Conservation (phyloP, 2,329 filamentous ascomycete genomes). For the Cordyceps tenuipes region DNA sequence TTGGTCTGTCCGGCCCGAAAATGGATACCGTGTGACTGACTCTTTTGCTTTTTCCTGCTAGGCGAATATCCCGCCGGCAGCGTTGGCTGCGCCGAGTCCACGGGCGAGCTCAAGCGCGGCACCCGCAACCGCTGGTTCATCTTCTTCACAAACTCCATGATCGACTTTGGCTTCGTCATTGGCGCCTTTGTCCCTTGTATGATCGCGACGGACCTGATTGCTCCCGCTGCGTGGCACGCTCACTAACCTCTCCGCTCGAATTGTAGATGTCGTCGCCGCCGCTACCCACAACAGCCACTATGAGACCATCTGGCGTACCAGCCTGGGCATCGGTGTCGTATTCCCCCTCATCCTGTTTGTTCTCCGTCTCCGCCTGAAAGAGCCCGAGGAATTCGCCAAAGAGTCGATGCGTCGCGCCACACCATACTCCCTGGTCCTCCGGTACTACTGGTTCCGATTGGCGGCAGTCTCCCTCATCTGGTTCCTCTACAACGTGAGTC, state of each 20-base stretch:
- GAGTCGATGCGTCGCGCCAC: constrained; percentile 58
- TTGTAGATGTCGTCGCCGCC: constrained; percentile 41
- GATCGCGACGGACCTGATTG: constrained; percentile 2
- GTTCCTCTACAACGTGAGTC: constrained; percentile 80
- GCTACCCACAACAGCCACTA: constrained; percentile 53
- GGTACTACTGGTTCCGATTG: constrained; percentile 69
- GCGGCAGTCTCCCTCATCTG: constrained; percentile 64
- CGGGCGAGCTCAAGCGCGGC: constrained; percentile 70
- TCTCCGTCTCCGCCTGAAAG: constrained; percentile 63
- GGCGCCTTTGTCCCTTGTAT: constrained; percentile 64
- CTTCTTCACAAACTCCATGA: constrained; percentile 81
- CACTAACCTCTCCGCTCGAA: background rate
- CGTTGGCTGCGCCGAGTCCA: constrained; percentile 77
- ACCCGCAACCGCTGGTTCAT: constrained; percentile 88
- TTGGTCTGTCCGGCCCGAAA: background rate
- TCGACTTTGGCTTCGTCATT: constrained; percentile 75
- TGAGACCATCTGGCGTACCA: constrained; percentile 72
- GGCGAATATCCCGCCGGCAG: constrained; percentile 75
- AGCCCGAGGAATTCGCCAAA: constrained; percentile 68
- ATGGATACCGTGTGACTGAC: background rate
- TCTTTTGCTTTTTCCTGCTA: constrained; percentile 14
- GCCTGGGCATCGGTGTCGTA: constrained; percentile 69
- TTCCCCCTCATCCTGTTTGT: constrained; percentile 65
- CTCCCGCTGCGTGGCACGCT: background rate
- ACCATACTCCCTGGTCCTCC: constrained; percentile 46